Percentiles rank a stretch among this genome's conserved stretches.
These are phyloP conservation scores for Phytomonas francai DNA, from an alignment of 208 protist genomes.

Conservation along the genomic window DNA sequence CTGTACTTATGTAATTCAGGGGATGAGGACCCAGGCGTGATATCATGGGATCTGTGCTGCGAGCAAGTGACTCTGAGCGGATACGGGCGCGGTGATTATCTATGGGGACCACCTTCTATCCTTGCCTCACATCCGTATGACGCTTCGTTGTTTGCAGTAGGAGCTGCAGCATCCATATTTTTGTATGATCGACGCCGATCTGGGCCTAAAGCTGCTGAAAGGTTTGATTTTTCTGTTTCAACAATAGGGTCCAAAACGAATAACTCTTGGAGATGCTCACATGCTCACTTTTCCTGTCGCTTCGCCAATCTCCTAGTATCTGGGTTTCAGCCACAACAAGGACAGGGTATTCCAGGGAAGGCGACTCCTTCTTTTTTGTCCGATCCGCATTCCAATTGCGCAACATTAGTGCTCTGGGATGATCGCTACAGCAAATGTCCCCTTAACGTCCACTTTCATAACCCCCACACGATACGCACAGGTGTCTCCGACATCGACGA, in stretches of 20 bases:
- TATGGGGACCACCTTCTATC: neutral
- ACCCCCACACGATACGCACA: neutral
- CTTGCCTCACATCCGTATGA: neutral
- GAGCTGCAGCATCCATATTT: neutral
- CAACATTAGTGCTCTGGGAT: neutral
- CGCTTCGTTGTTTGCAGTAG: neutral
- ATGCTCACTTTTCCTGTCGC: neutral
- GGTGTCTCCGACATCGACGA: neutral
- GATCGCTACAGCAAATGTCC: neutral
- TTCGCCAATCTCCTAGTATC: neutral
- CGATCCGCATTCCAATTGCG: neutral
- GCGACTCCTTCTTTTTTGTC: neutral
- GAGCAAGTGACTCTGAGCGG: constrained; percentile 11
- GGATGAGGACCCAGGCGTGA: constrained; percentile 25
- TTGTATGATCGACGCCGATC: neutral
- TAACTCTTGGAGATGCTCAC: neutral
- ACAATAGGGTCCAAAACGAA: neutral
- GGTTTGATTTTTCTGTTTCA: neutral
- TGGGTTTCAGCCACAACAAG: neutral
- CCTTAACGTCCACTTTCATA: neutral
- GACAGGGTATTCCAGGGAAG: neutral
- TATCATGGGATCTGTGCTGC: constrained; percentile 42
- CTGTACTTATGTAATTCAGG: constrained; percentile 36
- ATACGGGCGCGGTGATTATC: neutral
- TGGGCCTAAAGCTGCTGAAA: neutral